phyloP scores from a whole-genome alignment of 805 yeast species.

The Sugiyamaella floridensis region DNA sequence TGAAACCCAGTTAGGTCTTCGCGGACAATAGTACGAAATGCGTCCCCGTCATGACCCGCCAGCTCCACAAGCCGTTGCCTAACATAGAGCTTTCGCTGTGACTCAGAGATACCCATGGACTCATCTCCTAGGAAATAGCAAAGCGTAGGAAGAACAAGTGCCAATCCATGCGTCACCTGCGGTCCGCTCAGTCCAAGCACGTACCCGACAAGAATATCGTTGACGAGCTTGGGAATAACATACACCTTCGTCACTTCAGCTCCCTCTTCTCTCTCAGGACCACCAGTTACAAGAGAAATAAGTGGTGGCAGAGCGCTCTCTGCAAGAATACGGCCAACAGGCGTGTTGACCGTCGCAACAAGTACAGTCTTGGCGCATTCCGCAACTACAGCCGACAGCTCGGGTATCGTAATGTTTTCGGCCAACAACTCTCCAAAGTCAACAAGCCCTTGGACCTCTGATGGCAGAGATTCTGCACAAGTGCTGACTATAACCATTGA shows the following conservation, averaged over 20 bases:
- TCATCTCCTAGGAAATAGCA: constrained; percentile 30
- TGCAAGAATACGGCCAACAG: constrained; percentile 35
- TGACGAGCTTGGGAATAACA: constrained; percentile 25
- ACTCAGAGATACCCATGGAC: constrained; percentile 18
- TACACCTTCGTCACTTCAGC: constrained; percentile 29
- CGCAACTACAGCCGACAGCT: constrained; percentile 38
- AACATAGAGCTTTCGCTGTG: constrained; percentile 17
- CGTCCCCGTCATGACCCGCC: constrained; percentile 24
- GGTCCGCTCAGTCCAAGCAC: constrained; percentile 34
- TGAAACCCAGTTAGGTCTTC: constrained; percentile 36
- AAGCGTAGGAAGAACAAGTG: constrained; percentile 33
- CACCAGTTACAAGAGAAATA: constrained; percentile 29
- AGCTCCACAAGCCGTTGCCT: constrained; percentile 27
- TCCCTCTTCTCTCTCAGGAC: constrained; percentile 16
- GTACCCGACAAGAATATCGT: constrained; percentile 47
- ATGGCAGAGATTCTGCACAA: constrained; percentile 29
- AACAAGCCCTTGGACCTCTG: constrained; percentile 33
- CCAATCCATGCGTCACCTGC: constrained; percentile 26
- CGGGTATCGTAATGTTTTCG: constrained; percentile 32
- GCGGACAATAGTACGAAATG: constrained; percentile 37
- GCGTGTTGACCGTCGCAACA: constrained; percentile 28
- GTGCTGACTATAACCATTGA: constrained; percentile 42
- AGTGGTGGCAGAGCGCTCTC: constrained; percentile 42
- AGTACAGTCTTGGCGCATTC: constrained; percentile 61
- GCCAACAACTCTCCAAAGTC: constrained; percentile 32